A percentile compares a stretch with the other conserved stretches of the same genome.
Evolutionary conservation across 305 asterid species (phyloP).

Genomic region (Stenogyne calaminthoides): DNA sequence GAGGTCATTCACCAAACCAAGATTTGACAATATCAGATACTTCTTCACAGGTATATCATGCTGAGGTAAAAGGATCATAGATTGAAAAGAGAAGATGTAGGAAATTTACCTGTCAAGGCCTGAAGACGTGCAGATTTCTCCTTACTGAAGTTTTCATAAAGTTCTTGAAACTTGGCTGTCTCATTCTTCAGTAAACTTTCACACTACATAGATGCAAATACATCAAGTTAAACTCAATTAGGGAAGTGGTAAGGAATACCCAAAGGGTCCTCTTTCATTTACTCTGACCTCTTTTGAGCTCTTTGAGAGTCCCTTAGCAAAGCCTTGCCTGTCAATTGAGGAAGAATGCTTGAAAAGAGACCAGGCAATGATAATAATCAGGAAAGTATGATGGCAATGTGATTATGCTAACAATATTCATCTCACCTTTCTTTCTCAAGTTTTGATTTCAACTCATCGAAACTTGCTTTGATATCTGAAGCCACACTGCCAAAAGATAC

Average conservation of each 20-base stretch:
- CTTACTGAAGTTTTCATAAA: constrained; percentile 70
- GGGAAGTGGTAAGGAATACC: constrained; percentile 23
- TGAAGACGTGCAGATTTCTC: constrained; percentile 78
- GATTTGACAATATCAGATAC: neutral
- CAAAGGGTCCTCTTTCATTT: constrained; percentile 18
- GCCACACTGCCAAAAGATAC: constrained; percentile 58
- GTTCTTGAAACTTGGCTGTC: constrained; percentile 66
- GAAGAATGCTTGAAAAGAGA: constrained; percentile 22
- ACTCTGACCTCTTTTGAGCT: constrained; percentile 84
- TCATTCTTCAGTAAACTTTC: constrained; percentile 77
- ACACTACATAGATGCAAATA: constrained; percentile 61
- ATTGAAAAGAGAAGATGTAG: constrained; percentile 17
- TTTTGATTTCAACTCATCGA: constrained; percentile 75
- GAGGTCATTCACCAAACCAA: constrained; percentile 10
- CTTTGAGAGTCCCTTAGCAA: constrained; percentile 80
- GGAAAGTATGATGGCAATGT: constrained; percentile 9
- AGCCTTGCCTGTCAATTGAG: constrained; percentile 69
- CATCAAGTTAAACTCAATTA: constrained; percentile 30
- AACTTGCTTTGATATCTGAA: constrained; percentile 68
- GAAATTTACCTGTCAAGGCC: constrained; percentile 65
- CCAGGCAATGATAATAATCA: constrained; percentile 7
- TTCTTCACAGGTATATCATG: neutral
- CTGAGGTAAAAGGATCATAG: constrained; percentile 7
- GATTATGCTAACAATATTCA: constrained; percentile 14
- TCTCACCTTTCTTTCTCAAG: constrained; percentile 92